Percentiles rank a stretch among this genome's conserved stretches.
Evolutionary conservation across 805 yeast species (phyloP).

Genomic region (Yarrowia sp.): DNA sequence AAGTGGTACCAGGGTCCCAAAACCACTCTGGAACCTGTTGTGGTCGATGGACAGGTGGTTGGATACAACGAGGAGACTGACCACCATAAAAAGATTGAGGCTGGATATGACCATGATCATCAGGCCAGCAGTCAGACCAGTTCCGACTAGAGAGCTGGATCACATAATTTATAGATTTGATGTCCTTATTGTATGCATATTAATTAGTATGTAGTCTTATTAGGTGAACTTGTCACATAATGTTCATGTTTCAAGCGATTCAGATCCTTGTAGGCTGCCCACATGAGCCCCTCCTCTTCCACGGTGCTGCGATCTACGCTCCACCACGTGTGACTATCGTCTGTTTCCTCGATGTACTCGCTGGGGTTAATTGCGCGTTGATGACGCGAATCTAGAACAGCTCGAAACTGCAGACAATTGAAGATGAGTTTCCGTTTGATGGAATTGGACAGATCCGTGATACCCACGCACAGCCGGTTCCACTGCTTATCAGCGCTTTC

Average conservation of each 20-base stretch:
- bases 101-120: not conserved
- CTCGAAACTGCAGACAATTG: constrained; percentile 32
- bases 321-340: constrained; percentile 34
- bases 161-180: constrained; percentile 8
- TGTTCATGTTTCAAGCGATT: not conserved
- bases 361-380: constrained; percentile 25
- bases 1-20: constrained; percentile 66
- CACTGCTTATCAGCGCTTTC: constrained; percentile 16
- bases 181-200: not conserved
- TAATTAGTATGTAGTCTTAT: constrained; percentile 6
- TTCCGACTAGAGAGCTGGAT: not conserved
- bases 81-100: constrained; percentile 23
- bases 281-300: constrained; percentile 35
- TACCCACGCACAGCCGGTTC: constrained; percentile 33
- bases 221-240: not conserved
- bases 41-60: constrained; percentile 31
- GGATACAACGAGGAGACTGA: constrained; percentile 31
- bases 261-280: constrained; percentile 28
- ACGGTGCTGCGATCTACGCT: constrained; percentile 23
- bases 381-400: constrained; percentile 13
- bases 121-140: not conserved
- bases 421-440: constrained; percentile 31
- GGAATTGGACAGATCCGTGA: constrained; percentile 29
- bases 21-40: constrained; percentile 43
- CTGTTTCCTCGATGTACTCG: constrained; percentile 24